Evolutionary conservation across 768 basidiomycete species (phyloP), one percentile per base, ranked within the genome.

Genomic region (Tephrocybe sp.): DNA sequence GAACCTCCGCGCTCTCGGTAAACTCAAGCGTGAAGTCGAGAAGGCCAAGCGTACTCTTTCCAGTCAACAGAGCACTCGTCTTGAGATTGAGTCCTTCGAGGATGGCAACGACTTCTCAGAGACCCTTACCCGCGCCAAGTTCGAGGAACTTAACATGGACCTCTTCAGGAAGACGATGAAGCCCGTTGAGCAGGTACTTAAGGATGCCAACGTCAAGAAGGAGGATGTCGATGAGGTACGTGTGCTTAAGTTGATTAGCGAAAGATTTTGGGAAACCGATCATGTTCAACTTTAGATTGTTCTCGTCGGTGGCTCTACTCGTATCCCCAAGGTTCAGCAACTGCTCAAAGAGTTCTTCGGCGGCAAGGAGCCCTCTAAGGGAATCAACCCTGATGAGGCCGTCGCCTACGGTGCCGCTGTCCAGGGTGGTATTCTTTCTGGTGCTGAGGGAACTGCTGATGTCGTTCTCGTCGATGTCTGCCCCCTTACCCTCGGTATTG

Each of bases 101-200:
- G 83, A 85, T 62, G 96, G 96, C 57, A 95, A 96, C 61, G 96
- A 99, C 77, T 92, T 98, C 64, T 90, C 93, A 31, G 96, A 98
- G 80, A 92, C 91, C 5, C 83, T 98, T 30, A 98, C 96, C 47
- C 85, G 96, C 48, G 96, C 96, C 76, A 98, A 97, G 74, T 98
- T 99, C 67, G 96, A 98, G 71, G 95, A 98, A 70, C 80, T 98
- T 59, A 97, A 96, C 84, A 88, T 97, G 77, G 96, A 99, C 64
- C 84, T 98, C 46, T 99, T 99, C 89, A 82, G 96, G 65, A 96
- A 96, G 83, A 99, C 96, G 31, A 92, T 98, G 92, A 95, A 95
- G 78, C 96, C 96, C 56, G 96, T 98, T 55, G 95, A 98, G 71
- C 96, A 98, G 72, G 96, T 98, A 17, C 78, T 98, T 62, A 97